Percentiles rank a stretch among this genome's conserved stretches.
Evolutionary conservation across 176 grass and related monocot species (phyloP).

Genomic region (Oryza rufipogon): DNA sequence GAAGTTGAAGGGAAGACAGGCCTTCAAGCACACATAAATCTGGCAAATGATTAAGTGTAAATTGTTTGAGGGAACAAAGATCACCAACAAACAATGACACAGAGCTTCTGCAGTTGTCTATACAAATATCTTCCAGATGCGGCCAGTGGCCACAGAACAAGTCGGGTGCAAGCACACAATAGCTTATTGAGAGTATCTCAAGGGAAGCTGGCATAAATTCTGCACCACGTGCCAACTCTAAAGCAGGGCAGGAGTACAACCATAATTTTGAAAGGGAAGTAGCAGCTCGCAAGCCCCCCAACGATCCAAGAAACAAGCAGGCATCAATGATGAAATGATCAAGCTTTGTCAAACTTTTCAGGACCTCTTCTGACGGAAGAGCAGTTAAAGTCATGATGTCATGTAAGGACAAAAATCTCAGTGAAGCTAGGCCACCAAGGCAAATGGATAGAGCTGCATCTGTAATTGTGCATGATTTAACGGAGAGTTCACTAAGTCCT

Average conservation of each 20-base stretch:
- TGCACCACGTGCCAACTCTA: background rate
- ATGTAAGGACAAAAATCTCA: too few species aligned
- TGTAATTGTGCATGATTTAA: too few species aligned
- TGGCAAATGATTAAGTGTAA: fast-evolving
- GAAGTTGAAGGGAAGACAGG: background rate
- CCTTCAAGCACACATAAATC: conserved; percentile 13
- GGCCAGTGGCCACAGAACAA: background rate
- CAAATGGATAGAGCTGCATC: too few species aligned
- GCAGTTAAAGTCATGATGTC: too few species aligned
- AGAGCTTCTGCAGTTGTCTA: background rate
- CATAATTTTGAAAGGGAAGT: fast-evolving
- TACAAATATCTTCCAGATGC: fast-evolving
- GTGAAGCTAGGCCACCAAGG: too few species aligned
- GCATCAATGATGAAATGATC: fast-evolving
- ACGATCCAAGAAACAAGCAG: conserved; percentile 21
- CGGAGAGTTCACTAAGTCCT: too few species aligned
- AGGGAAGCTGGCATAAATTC: background rate
- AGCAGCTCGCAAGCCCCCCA: conserved; percentile 23
- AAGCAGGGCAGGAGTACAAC: background rate
- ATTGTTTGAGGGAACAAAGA: background rate
- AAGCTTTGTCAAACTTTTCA: too few species aligned
- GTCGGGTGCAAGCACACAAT: background rate
- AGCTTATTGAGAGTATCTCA: fast-evolving
- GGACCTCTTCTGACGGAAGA: too few species aligned
- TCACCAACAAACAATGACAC: background rate